phyloP scores from a whole-genome alignment of 768 basidiomycete species.

The Amanita pseudoporphyria region DNA sequence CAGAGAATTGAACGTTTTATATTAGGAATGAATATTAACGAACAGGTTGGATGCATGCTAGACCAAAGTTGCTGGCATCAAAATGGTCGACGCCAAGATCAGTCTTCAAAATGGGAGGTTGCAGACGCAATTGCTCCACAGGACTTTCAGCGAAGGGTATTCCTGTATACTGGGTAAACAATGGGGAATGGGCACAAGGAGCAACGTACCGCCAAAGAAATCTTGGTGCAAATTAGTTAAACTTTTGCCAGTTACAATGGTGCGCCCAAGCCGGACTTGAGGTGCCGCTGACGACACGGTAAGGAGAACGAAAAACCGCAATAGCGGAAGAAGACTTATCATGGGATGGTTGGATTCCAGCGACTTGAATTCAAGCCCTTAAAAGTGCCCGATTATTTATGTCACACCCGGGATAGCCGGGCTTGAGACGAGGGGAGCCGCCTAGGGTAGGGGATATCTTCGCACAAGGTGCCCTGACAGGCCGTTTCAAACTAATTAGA shows the following conservation, averaged over 20 bases:
- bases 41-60: slow-evolving; percentile 20
- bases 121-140: slow-evolving; percentile 19
- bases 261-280: slow-evolving; percentile 27
- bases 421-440: too few species aligned
- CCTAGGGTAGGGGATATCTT: too few species aligned
- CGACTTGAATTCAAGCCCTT: too few species aligned
- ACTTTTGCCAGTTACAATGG: slow-evolving; percentile 27
- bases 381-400: too few species aligned
- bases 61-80: slow-evolving; percentile 20
- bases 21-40: not conserved
- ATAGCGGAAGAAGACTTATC: not conserved
- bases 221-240: slow-evolving; percentile 27
- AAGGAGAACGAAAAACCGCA: not conserved
- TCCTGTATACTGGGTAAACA: slow-evolving; percentile 8
- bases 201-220: slow-evolving; percentile 34
- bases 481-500: too few species aligned
- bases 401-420: too few species aligned
- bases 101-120: slow-evolving; percentile 18
- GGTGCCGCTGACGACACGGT: slow-evolving; percentile 17
- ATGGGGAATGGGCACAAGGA: not conserved
- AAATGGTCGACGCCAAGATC: slow-evolving; percentile 15
- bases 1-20: not conserved
- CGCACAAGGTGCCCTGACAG: too few species aligned
- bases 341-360: not conserved
- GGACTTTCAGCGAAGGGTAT: slow-evolving; percentile 23